Evolutionary conservation across 2,329 filamentous ascomycete species (phyloP).

Genomic region (Hirsutella thompsonii): DNA sequence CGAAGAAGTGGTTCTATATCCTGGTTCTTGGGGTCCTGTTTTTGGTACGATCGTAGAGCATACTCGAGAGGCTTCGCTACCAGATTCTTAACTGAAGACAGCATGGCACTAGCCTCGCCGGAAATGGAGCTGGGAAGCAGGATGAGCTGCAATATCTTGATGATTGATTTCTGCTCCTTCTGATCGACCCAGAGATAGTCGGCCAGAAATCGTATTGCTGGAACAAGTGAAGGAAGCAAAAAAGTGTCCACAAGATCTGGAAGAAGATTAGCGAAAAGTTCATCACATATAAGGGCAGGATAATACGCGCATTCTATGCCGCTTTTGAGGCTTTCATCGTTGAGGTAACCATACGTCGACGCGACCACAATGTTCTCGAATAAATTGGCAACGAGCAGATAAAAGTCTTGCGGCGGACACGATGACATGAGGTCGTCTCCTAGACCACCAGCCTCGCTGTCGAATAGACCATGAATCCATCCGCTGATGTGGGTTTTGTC

Average conservation of each 20-base stretch:
- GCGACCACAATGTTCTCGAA: constrained; percentile 66
- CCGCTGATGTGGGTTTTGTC: constrained; percentile 55
- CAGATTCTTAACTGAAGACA: constrained; percentile 58
- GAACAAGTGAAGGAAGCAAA: constrained; percentile 63
- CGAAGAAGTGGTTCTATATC: constrained; percentile 57
- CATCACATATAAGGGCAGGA: neutral
- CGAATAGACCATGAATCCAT: constrained; percentile 70
- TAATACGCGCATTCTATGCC: constrained; percentile 57
- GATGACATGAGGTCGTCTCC: constrained; percentile 72
- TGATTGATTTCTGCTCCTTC: constrained; percentile 52
- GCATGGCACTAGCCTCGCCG: constrained; percentile 57
- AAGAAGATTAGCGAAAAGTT: neutral
- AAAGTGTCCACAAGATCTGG: constrained; percentile 67
- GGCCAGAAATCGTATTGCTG: constrained; percentile 58
- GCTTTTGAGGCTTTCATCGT: constrained; percentile 57
- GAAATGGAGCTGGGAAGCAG: constrained; percentile 59
- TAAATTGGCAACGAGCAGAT: constrained; percentile 61
- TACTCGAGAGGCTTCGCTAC: constrained; percentile 57
- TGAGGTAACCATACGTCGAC: constrained; percentile 49
- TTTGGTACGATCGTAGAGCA: constrained; percentile 52
- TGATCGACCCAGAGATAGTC: constrained; percentile 57
- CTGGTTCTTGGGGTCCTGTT: constrained; percentile 51
- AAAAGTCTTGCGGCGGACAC: constrained; percentile 73
- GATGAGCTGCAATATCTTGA: constrained; percentile 61
- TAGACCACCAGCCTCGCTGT: constrained; percentile 58